Base-by-base conservation (phyloP, 1,284 basidiomycete species). In the Tylopilus sp. region DNA sequence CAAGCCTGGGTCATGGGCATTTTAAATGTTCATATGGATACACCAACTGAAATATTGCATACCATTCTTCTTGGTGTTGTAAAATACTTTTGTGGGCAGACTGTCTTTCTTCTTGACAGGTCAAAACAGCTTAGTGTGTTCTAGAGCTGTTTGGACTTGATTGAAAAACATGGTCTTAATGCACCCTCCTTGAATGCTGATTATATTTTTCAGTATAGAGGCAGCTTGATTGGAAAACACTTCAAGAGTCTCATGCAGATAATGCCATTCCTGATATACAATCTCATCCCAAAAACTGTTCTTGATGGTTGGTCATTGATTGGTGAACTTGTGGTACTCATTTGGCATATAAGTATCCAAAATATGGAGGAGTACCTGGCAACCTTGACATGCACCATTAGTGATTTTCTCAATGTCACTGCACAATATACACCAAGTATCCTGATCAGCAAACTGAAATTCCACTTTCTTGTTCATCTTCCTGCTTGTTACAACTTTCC, bases 191-290 rank as follows among this genome's bases (percentile, higher is more conserved):
- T 42, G 21, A 23, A 10, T 23, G 41, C 41, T 6, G 23, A 42
- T 42, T 42, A 42, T 42, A 54, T 61, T 6, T 7, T 39, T 7
- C 7, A 14, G 4, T 60, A 54, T 33, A 65, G 54, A 16, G 57
- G 64, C 3, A 42, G 57, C 16, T 59, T 68, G 4, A 45, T 68
- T 45, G 59, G 67, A 4, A 21, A 25, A 12, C 68, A 53, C 68
- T 79, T 67, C 74, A 78, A 65, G 54, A 69, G 63, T 72, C 75
- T 41, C 35, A 56, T 37, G 1, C 69, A 68, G 31, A 53, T 66
- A 4, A 70, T 68, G 69, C 55, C 67, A 6, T 70, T 45, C n/a
- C 14, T 69, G 1, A 27, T 70, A 2, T 64, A 70, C 37, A 60
- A 65, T n/a, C 54, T 70, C 2, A 29, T 70, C 4, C 55, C 60